Evolutionary conservation across 176 grass and related monocot species (phyloP), one percentile per base, ranked within the genome.

Genomic region (Avena eriantha): DNA sequence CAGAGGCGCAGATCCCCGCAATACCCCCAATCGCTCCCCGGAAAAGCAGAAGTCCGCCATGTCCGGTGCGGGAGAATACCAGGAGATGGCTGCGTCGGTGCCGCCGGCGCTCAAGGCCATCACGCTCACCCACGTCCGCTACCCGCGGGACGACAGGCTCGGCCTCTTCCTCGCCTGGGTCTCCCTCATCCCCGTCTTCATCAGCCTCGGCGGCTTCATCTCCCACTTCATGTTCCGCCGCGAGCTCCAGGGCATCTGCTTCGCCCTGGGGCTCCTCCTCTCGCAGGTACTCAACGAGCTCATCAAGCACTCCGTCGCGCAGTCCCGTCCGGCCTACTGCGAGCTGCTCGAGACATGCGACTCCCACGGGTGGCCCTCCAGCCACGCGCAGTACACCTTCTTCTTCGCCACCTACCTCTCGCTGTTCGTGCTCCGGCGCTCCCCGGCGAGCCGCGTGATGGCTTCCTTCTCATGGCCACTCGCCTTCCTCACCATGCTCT

Each of bases 201-300:
- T 99, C 90, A 91, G 88, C 48, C 73, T 99, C 65, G 97, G 97
- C 5, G 97, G 97, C 0, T 99, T 99, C 89, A 85, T 99, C 56
- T 94, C 97, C 43, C 94, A 99, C 88, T 96, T 99, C 78, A 89
- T 99, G 85, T 99, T 99, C 87, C 97, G 97, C 7, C 94, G 97
- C 18, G 97, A 99, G 90, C 87, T 96, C 51, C 97, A 99, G 79
- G 92, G 94, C 23, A 13, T 99, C 51, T 99, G 83, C 87, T 96
- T 96, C 77, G 88, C 90, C 23, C 77, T 89, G 16, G 97, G 97
- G 16, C 90, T 99, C 82, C 53, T 96, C 24, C 83, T 86, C 72
- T 99, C 97, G 4, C 94, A 99, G 83, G 45, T 83, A 60, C 83
- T 96, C 83, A 99, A 96, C 81, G 94, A 83, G 88, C 92, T 99